A percentile compares a stretch with the other conserved stretches of the same genome.
phyloP scores from a whole-genome alignment of 768 basidiomycete species.

The Russula sp. region DNA sequence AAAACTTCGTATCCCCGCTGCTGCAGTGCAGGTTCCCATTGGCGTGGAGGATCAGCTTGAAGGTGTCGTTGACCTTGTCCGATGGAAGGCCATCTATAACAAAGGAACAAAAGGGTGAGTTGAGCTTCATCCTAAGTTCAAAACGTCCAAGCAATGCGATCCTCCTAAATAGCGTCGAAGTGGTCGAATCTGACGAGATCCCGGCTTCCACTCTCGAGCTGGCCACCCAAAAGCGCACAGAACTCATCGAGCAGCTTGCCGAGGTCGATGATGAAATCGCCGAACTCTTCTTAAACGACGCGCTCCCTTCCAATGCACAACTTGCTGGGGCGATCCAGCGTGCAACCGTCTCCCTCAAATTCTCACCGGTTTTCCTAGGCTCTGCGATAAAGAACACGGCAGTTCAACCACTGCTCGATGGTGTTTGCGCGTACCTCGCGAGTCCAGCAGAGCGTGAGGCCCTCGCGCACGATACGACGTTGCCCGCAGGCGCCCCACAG shows the following conservation, averaged over 20 bases:
- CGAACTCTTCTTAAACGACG: conserved; percentile 84
- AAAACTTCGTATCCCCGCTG: conserved; percentile 88
- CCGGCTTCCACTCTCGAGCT: conserved; percentile 66
- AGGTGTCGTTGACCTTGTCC: conserved; percentile 90
- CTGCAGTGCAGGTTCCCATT: conserved; percentile 94
- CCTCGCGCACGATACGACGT: conserved; percentile 57
- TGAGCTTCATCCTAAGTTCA: not conserved
- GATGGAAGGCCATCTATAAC: conserved; percentile 93
- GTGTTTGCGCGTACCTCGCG: conserved; percentile 92
- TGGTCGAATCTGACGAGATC: conserved; percentile 82
- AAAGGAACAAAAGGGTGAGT: conserved; percentile 88
- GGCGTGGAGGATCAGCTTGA: conserved; percentile 80
- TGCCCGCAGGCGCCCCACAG: conserved; percentile 54
- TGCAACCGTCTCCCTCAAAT: conserved; percentile 79
- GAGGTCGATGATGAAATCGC: conserved; percentile 96
- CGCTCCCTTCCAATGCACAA: conserved; percentile 61
- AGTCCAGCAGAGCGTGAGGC: conserved; percentile 75
- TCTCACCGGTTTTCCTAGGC: conserved; percentile 95
- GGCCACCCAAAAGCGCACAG: conserved; percentile 76
- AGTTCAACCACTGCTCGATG: conserved; percentile 90
- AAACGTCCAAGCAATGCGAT: not conserved
- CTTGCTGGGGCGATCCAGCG: conserved; percentile 83
- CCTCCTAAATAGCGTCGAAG: conserved; percentile 45
- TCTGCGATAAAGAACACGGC: conserved; percentile 97
- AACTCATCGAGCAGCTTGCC: conserved; percentile 91